Conservation (phyloP, 352 stramenopile genomes). For the Pythium periplocum region DNA sequence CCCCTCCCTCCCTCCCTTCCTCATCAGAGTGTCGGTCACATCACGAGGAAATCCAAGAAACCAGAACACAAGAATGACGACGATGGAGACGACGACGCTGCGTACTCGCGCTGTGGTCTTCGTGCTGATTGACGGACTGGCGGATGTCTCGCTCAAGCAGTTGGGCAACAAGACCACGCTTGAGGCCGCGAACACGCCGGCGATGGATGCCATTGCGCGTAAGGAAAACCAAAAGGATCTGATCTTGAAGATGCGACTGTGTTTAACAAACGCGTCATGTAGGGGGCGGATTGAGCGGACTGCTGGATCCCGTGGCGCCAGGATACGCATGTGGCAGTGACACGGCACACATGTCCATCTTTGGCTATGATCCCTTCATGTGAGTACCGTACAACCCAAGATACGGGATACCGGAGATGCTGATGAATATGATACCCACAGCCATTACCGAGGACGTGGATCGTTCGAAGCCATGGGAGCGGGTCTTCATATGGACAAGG, state of each 20-base stretch:
- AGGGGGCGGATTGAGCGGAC: slow-evolving; percentile 71
- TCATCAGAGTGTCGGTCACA: not conserved
- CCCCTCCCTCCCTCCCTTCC: too few species aligned
- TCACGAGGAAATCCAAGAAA: not conserved
- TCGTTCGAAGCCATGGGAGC: slow-evolving; percentile 88
- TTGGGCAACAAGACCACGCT: slow-evolving; percentile 55
- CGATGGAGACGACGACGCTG: not conserved
- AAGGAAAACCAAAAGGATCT: slow-evolving; percentile 2
- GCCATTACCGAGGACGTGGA: slow-evolving; percentile 78
- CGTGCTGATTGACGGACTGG: slow-evolving; percentile 84
- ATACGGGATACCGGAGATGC: not conserved
- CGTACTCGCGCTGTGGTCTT: slow-evolving; percentile 55
- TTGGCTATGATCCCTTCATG: slow-evolving; percentile 83
- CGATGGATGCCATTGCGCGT: slow-evolving; percentile 85
- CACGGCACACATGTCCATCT: slow-evolving; percentile 87
- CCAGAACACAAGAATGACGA: slow-evolving; percentile 3
- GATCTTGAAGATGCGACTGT: not conserved
- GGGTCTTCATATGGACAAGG: slow-evolving; percentile 75
- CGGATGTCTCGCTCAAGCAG: slow-evolving; percentile 64
- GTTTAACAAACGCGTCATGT: not conserved
- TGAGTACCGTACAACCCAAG: slow-evolving; percentile 18
- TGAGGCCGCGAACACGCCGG: slow-evolving; percentile 57
- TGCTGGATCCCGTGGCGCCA: slow-evolving; percentile 82
- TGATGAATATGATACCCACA: slow-evolving; percentile 10
- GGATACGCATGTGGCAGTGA: slow-evolving; percentile 83